Evolutionary conservation across 169 alveolate genomes (phyloP), one percentile per base, ranked within the genome.

Genomic region (Cystoisospora suis): DNA sequence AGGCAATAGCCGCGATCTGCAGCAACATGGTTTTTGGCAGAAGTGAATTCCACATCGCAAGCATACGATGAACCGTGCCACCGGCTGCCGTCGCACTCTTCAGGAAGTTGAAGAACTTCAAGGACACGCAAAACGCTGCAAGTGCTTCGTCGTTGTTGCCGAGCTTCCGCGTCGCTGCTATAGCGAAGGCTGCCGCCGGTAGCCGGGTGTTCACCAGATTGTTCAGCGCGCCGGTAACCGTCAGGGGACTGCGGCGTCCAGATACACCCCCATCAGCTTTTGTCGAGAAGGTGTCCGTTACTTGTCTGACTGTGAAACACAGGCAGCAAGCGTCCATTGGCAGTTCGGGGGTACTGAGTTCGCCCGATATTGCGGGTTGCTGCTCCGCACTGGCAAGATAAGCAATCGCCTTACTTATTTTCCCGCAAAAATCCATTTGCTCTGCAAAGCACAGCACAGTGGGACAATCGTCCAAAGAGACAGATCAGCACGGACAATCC

Each of bases 161-260:
- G 49, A 72, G 58, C 44, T 72, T 72, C 6, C 32, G 17, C 58
- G 38, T 47, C 32, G 44, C 83, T 5, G n/a, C 58, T 72, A 38
- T 38, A 0, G 56, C 83, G 83, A 40, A 72, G 3, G 40, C 56
- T 12, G 12, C 34, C 27, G 83, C 0, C 32, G 83, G 83, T 56
- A 72, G 32, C 17, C 34, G 83, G 0, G 83, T 72, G 12, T 38
- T 40, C 3, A 56, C 83, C 23, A 72, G 44, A 20, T 6, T 15
- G 58, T 72, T 34, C 59, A 72, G 56, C 27, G 83, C 83, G 32
- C 83, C 83, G 2, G 83, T 34, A 0, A 72, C 58, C 40, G 83
- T 17, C 17, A 72, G 47, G 17, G 79, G 42, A 44, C 42, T 65
- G 46, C 36, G 79, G 29, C 46, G 79, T 29, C 46, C 29, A 29